Base-by-base conservation (phyloP, 345 rosid genomes). In the Diplotaxis tenuifolia region DNA sequence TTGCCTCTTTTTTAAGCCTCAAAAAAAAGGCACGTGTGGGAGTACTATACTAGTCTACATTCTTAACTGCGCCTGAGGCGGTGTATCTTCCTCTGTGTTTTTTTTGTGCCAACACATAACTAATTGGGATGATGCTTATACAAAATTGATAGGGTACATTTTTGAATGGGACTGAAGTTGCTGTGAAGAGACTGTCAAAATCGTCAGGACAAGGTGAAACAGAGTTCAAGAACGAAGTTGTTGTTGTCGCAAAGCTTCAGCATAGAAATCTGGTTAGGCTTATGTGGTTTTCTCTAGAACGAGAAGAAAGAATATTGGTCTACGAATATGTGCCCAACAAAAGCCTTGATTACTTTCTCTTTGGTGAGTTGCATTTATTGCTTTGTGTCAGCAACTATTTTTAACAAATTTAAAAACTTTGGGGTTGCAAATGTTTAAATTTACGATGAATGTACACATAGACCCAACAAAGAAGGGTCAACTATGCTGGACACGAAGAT, bases 401-500 rank as follows among this genome's bases (percentile, higher is more conserved):
- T n/a, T n/a, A n/a, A n/a, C n/a, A n/a, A n/a, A 1, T 4, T 6
- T 42, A 25, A 72, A 2, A 60, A 1, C 62, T 14, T 40, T 12
- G 9, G 27, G 10, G 10, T 52, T 19, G 29, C 18, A n/a, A 55
- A 7, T 70, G 6, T 11, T 27, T 70, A 22, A 6, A 34, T 36
- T 16, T 63, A 22, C 16, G 4, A 55, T 70, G 75, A 45, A n/a
- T 54, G 53, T 76, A 8, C 18, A 23, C 62, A 88, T 58, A 88
- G 94, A 85, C 64, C 45, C 72, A 0, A 65, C 40, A 12, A 80
- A 67, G 49, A 75, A 74, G 36, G 15, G 63, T 27, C 61, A 59
- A 8, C 42, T 88, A 69, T 77, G 78, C 45, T 90, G 96, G 96
- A 20, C 69, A 4, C 76, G 8, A 9, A 74, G 91, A 9, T 78